phyloP scores from a whole-genome alignment of 1,284 basidiomycete species.

The Ustilago cynodontis region DNA sequence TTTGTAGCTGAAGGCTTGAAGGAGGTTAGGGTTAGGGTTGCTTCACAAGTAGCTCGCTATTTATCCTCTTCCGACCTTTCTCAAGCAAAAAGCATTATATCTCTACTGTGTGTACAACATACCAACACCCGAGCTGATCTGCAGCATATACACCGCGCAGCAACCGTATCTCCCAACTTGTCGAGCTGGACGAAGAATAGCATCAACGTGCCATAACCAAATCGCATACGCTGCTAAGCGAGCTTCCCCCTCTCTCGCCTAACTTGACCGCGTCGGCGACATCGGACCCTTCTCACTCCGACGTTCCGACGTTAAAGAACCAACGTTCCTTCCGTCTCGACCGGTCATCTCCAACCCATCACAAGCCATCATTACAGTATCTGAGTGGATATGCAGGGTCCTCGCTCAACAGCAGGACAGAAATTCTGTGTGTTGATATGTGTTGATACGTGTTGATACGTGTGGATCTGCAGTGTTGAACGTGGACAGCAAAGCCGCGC shows the following conservation, averaged over 20 bases:
- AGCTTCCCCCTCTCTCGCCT: not conserved
- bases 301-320: slow-evolving; percentile 2
- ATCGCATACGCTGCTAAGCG: not conserved
- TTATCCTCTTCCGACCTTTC: not conserved
- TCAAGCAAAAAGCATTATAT: not conserved
- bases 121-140: no score
- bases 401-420: not conserved
- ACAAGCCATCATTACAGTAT: no score
- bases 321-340: slow-evolving; percentile 7
- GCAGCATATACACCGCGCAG: not conserved
- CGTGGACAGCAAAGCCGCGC: slow-evolving; percentile 4
- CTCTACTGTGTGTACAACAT: not conserved
- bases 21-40: not conserved
- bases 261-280: not conserved
- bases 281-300: not conserved
- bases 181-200: not conserved
- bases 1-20: not conserved
- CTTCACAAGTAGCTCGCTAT: not conserved
- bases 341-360: not conserved
- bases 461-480: not conserved
- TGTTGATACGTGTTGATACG: no score
- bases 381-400: not conserved
- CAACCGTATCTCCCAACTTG: not conserved
- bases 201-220: not conserved
- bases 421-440: no score